Base-by-base conservation (phyloP, 208 protist species). In the Acanthamoeba castellanii region DNA sequence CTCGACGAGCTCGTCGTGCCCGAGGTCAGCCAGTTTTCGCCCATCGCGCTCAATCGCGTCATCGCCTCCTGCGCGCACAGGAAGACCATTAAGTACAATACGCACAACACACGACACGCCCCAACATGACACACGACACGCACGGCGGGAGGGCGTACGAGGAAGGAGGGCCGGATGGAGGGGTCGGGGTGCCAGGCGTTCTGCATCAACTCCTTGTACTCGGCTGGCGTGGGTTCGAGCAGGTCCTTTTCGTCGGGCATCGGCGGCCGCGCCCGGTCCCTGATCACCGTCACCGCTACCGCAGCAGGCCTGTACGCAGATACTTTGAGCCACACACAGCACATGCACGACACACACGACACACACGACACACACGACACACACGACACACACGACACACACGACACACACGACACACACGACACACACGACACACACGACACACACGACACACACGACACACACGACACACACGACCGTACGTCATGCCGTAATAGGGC, bases 401-500 rank as follows among this genome's bases (percentile, higher is more conserved):
- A 68, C 42, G 42, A 45, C 42, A 45, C 42, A 68, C 27, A 68
- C 18, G 3, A 68, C 4, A 42, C 50, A 18, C 1, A 57, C 50
- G 0, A 3, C 14, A 18, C 50, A 57, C 4, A 11, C n/a, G n/a
- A n/a, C n/a, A 11, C 14, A 57, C 52, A 22, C 18, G 52, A 57
- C 52, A 57, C 52, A 57, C 42, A 8, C 42, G 42, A 3, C 37
- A 11, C 50, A 11, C 0, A 18, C 50, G 50, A 68, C 61, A 5
- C 59, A 64, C 59, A 68, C 42, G 42, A 45, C 42, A 45, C 42
- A 68, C 27, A 68, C 18, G 3, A 68, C 30, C 74, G 74, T 82
- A 82, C 74, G 74, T 84, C 74, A 84, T 84, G 74, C 74, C 74
- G 16, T 16, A 0, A 4, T 84, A 84, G 74, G 74, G 74, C 42